Evolutionary conservation across 75 land plant species (phyloP).

Genomic region (Pseudotsuga menziesii): DNA sequence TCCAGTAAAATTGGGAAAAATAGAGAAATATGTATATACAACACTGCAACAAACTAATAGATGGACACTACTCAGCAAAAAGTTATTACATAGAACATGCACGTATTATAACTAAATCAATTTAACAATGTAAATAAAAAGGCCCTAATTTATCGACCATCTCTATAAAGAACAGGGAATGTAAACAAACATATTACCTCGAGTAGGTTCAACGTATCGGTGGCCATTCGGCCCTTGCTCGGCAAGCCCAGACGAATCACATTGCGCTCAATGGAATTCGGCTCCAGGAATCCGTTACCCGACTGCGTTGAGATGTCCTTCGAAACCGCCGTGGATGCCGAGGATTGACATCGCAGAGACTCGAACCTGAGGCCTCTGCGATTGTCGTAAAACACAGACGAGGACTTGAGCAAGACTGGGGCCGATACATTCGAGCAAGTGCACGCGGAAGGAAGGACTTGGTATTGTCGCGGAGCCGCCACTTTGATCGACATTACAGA

Average conservation of each 20-base stretch:
- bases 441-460: neutral
- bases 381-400: neutral
- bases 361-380: neutral
- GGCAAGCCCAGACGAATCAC: slow-evolving; percentile 88
- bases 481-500: too few species aligned
- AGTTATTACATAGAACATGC: too few species aligned
- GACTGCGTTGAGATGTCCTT: neutral
- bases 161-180: too few species aligned
- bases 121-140: too few species aligned
- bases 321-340: neutral
- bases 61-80: too few species aligned
- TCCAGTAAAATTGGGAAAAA: too few species aligned
- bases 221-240: slow-evolving; percentile 96
- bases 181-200: slow-evolving; percentile 37
- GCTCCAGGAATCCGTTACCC: neutral
- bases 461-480: neutral
- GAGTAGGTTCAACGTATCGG: slow-evolving; percentile 82
- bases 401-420: neutral
- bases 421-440: neutral
- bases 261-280: slow-evolving; percentile 18
- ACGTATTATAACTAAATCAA: too few species aligned
- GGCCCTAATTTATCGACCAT: too few species aligned
- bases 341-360: slow-evolving; percentile 1
- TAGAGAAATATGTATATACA: too few species aligned
- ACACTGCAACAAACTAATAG: too few species aligned